Percentiles rank a stretch among this genome's conserved stretches.
Evolutionary conservation across 208 protist genomes (phyloP).

Genomic region (Angomonas deanei): DNA sequence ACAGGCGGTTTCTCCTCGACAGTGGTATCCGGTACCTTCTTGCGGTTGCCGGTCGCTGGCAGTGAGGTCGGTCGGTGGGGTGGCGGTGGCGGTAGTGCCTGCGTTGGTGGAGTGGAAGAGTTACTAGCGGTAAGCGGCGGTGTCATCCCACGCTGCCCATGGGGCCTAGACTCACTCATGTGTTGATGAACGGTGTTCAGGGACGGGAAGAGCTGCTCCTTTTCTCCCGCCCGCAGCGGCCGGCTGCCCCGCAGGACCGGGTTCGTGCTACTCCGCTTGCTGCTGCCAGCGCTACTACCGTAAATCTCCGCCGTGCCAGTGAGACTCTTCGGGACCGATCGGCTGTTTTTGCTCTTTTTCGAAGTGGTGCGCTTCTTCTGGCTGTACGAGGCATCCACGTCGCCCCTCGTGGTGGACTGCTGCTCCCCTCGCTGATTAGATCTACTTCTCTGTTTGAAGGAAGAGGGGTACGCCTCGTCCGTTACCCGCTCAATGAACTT

Average conservation of each 20-base stretch:
- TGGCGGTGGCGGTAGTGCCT: neutral
- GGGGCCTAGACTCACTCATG: neutral
- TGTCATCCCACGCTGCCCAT: neutral
- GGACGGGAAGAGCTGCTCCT: neutral
- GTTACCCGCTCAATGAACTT: slow-evolving; percentile 66
- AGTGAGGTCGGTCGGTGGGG: neutral
- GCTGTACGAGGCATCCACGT: too few relatives aligned
- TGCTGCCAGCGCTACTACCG: neutral
- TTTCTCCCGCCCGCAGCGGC: neutral
- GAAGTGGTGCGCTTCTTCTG: neutral
- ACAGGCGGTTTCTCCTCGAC: too few relatives aligned
- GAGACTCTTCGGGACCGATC: neutral
- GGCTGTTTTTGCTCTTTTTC: neutral
- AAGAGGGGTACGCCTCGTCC: slow-evolving; percentile 58
- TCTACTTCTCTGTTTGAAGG: slow-evolving; percentile 18
- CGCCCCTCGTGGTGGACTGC: too few relatives aligned
- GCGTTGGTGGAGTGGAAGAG: neutral
- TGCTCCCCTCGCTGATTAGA: too few relatives aligned
- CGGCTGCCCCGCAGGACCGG: neutral
- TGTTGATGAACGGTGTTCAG: neutral
- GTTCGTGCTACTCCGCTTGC: neutral
- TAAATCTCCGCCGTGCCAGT: neutral
- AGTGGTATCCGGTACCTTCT: too few relatives aligned
- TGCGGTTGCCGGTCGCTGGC: neutral
- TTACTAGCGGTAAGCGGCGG: neutral